Base-by-base conservation (phyloP, 1,284 basidiomycete genomes). In the Erythrobasidium hasegawianum region DNA sequence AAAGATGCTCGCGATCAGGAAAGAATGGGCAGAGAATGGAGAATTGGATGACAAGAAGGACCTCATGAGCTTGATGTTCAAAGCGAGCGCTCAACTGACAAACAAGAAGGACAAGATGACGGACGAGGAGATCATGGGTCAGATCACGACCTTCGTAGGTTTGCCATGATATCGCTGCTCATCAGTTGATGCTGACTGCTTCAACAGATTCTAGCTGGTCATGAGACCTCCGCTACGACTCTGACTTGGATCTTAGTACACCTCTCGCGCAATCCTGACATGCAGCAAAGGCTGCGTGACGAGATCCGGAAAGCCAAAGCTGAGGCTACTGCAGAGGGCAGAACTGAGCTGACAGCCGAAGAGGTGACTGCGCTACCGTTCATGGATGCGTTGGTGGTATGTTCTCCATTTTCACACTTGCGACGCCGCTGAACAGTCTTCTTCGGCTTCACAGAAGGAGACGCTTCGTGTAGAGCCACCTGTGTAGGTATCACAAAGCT, bases 391-490 rank as follows among this genome's bases (percentile, higher is more conserved):
- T 85, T 94, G 26, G 79, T 83, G 20, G 83, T 85, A 55, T 41
- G 73, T 57, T 18, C 10, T 0, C 9, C 16, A 29, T 27, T 11
- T 5, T 3, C 8, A 5, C 24, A 4, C 20, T 14, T 0, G 13
- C 16, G 13, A 2, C 2, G n/a, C n/a, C 13, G 22, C 16, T 24
- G 7, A 1, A n/a, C n/a, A 43, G 24, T 7, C 33, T 14, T 26
- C n/a, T 14, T 9, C 39, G 13, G 14, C 40, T 26, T 27, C 7
- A 2, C 58, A 74, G 73, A 69, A 72, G n/a, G 90, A 92, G 77
- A 81, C 83, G 0, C 77, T 92, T 55, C 83, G 89, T 18, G 77
- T 90, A 39, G 83, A 87, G 26, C 86, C 89, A 1, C 88, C 89
- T 2, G 80, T 90, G 14, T 39, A 47, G n/a, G 9, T n/a, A 87